Percentiles rank a stretch among this genome's conserved stretches.
These are phyloP conservation scores for Leccinum variicolor DNA, from an alignment of 768 basidiomycete species.

Conservation along the genomic window DNA sequence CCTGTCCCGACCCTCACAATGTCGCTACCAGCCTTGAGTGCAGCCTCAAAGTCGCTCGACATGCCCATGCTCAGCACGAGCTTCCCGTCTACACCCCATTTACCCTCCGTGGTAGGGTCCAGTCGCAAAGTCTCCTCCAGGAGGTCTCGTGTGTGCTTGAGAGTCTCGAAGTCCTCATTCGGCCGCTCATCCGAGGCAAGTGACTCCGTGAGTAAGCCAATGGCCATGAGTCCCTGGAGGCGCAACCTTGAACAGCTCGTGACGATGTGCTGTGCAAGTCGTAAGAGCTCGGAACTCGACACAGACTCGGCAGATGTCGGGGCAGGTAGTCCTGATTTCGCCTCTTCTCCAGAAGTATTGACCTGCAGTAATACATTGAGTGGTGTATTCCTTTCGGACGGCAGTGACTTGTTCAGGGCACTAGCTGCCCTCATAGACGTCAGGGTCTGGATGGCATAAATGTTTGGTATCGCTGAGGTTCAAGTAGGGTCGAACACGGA, in stretches of 20 bases:
- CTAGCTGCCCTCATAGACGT: slow-evolving; percentile 78
- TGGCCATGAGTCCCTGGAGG: slow-evolving; percentile 93
- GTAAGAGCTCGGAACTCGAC: slow-evolving; percentile 48
- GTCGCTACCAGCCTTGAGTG: slow-evolving; percentile 78
- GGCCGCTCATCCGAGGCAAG: slow-evolving; percentile 39
- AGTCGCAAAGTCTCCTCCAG: slow-evolving; percentile 46
- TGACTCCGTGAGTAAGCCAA: slow-evolving; percentile 79
- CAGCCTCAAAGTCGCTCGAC: slow-evolving; percentile 92
- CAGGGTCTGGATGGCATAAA: slow-evolving; percentile 84
- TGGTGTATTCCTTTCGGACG: slow-evolving; percentile 48
- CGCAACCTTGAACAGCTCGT: slow-evolving; percentile 68
- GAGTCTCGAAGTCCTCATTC: slow-evolving; percentile 72
- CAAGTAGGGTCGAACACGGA: slow-evolving; percentile 4
- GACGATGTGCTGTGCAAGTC: slow-evolving; percentile 71
- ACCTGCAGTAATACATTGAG: slow-evolving; percentile 88
- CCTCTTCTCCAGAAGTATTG: slow-evolving; percentile 92
- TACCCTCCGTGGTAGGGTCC: slow-evolving; percentile 19
- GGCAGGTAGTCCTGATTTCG: slow-evolving; percentile 82
- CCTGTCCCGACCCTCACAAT: slow-evolving; percentile 89
- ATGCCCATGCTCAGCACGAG: slow-evolving; percentile 90
- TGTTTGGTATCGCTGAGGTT: slow-evolving; percentile 75
- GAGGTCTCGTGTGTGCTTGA: slow-evolving; percentile 61
- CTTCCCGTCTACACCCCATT: slow-evolving; percentile 50
- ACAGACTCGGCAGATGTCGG: slow-evolving; percentile 37
- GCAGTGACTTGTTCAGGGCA: slow-evolving; percentile 71